Evolutionary conservation across 2,329 filamentous ascomycete genomes (phyloP), one percentile per base, ranked within the genome.

Genomic region (Beauveria sp.): DNA sequence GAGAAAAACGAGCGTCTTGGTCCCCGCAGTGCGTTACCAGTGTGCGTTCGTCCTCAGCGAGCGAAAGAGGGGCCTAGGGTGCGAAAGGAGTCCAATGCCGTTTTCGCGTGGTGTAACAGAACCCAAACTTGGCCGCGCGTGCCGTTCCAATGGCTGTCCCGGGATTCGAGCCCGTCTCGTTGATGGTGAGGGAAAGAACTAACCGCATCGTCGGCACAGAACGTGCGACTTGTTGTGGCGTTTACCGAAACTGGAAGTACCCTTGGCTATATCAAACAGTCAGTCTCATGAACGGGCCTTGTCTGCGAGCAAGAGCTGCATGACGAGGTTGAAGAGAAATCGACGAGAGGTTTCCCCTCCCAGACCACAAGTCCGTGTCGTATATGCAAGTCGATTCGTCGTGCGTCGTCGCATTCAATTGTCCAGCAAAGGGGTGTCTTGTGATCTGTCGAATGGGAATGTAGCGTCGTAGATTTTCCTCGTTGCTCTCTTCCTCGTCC

Each of bases 161-260:
- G 41, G 28, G 10, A 37, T 57, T 20, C 26, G 24, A 12, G 20
- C 6, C 26, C 3, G 41, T 47, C 53, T 46, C 54, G 54, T 26
- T 6, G 12, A 37, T 47, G 40, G 30, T 30, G 30, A 12, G 53
- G 47, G 53, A 28, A 48, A 59, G 65, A 59, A 91, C 90, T 86
- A 82, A 94, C 91, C 92, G 87, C 92, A 97, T 83, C 92, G 92
- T 86, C 92, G 89, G 90, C 92, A 97, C 80, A 97, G 84, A 79
- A 89, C 92, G 88, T 97, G 92, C 84, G 92, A 91, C 88, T 96
- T 96, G 87, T 93, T 96, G 86, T 96, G 91, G 87, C 91, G 77
- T 75, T 81, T 81, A 76, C 79, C 79, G 72, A 81, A 81, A 73
- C 79, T 81, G 72, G 79, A 80, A 71, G 80, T 82, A 78, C 80